phyloP scores from a whole-genome alignment of 208 protist species.

The Trypanosoma mega region DNA sequence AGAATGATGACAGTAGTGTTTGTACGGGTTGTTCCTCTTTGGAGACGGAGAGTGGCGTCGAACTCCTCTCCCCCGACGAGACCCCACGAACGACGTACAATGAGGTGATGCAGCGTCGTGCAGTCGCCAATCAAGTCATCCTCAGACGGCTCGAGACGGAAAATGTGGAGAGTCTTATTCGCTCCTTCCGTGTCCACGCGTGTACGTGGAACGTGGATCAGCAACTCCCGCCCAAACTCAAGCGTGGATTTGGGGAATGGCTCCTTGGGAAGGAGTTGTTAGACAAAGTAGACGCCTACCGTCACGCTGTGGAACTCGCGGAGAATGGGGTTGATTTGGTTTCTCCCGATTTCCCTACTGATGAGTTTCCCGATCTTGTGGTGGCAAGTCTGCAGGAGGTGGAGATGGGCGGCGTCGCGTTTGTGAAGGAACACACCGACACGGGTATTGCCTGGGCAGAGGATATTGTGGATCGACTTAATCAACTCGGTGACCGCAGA shows the following conservation, averaged over 20 bases:
- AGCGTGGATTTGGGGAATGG: neutral
- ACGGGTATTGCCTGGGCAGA: slow-evolving; percentile 60
- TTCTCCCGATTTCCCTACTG: slow-evolving; percentile 21
- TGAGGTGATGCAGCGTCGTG: slow-evolving; percentile 2
- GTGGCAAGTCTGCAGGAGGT: slow-evolving; percentile 85
- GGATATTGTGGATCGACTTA: slow-evolving; percentile 54
- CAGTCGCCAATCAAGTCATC: slow-evolving; percentile 6
- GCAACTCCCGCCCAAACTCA: slow-evolving; percentile 37
- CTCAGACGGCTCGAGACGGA: slow-evolving; percentile 2
- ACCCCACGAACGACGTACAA: neutral
- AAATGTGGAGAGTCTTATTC: slow-evolving; percentile 3
- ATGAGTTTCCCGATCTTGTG: slow-evolving; percentile 71
- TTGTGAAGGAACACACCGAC: slow-evolving; percentile 72
- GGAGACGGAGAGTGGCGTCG: too few species aligned
- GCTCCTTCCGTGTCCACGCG: slow-evolving; percentile 49
- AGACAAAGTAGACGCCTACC: slow-evolving; percentile 8
- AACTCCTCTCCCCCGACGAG: neutral
- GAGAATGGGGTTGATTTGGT: too few species aligned
- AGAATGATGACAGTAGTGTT: slow-evolving; percentile 1
- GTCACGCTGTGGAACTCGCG: slow-evolving; percentile 18
- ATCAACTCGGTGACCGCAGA: slow-evolving; percentile 32
- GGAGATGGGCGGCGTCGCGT: slow-evolving; percentile 73
- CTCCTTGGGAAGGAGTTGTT: slow-evolving; percentile 30
- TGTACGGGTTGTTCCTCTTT: too few species aligned
- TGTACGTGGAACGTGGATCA: slow-evolving; percentile 86